Evolutionary conservation across 202 grass and related monocot species (phyloP), one percentile per base, ranked within the genome.

Genomic region (Zoysia matrella): DNA sequence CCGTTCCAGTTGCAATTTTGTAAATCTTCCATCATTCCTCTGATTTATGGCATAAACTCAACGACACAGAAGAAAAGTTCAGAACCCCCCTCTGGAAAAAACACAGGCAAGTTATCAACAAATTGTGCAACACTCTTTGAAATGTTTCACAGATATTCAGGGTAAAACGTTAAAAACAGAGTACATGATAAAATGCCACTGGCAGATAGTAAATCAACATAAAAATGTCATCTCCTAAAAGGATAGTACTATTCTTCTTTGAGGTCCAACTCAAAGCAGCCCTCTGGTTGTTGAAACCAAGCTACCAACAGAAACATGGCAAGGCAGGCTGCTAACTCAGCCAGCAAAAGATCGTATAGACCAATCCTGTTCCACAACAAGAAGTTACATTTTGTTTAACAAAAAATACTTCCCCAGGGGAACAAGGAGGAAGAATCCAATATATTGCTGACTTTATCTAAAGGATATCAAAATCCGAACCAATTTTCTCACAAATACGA

Each of bases 1-100:
- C 49, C 83, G 89, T 77, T 92, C 60, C 71, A 81, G 80, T 83
- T 80, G 76, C 72, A 83, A 78, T 82, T 78, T 89, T 87, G 89
- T 3, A 91, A 60, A 71, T 86, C 76, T 75, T 85, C 84, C 85
- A 90, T 92, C 8, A 16, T 92, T 70, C 70, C 22, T 71, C 80
- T 55, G 48, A 82, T 64, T 60, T 83, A 14, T 83, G 47, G 45
- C 8, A 39, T 7, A 55, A 86, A 64, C 69, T 75, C 39, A 1
- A 60, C 39, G 61, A 51, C 67, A 82, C 40, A 67, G 52, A 83
- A 75, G 22, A 22, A 22, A 22, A 22, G 22, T 22, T 22, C 22
- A 22, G 22, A 22, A 22, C 22, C 22, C 22, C 22, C 22, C 22
- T 45, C 86, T 88, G 82, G 14, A 88, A 88, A 88, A 71, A n/a